Conservation (phyloP, 2,329 filamentous ascomycete species). For the Phymatotrichopsis omnivora region DNA sequence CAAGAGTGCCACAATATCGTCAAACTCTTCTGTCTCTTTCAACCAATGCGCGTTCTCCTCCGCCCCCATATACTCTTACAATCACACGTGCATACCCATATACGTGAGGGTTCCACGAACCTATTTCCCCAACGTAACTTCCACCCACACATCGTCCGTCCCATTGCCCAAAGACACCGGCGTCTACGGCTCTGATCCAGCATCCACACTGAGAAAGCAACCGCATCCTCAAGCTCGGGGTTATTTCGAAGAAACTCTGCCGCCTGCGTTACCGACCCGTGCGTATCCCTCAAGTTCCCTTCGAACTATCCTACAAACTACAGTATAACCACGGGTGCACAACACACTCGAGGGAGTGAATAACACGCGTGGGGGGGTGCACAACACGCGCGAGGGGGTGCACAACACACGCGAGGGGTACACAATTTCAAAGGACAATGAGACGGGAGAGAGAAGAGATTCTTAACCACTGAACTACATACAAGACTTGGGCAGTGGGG, state of each 20-base stretch:
- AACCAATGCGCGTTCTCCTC: constrained; percentile 42
- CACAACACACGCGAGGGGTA: too few relatives aligned
- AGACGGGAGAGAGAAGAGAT: too few relatives aligned
- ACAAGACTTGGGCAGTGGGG: too few relatives aligned
- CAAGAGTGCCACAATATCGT: constrained; percentile 37
- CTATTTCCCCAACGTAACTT: constrained; percentile 38
- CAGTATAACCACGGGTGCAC: too few relatives aligned
- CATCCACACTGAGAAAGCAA: too few relatives aligned
- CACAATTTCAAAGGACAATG: too few relatives aligned
- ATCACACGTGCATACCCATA: constrained; percentile 36
- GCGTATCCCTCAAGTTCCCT: constrained; percentile 22
- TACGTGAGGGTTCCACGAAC: constrained; percentile 32
- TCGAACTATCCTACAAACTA: constrained; percentile 39
- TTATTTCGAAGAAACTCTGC: constrained; percentile 11
- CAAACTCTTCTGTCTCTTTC: constrained; percentile 41
- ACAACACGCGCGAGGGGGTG: too few relatives aligned
- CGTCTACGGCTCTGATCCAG: constrained; percentile 31
- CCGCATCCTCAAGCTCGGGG: neutral
- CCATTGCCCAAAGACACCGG: constrained; percentile 42
- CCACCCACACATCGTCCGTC: constrained; percentile 41
- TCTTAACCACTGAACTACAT: too few relatives aligned
- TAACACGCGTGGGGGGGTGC: too few relatives aligned
- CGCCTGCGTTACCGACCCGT: constrained; percentile 1
- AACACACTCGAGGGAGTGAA: too few relatives aligned
- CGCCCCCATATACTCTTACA: constrained; percentile 39